Percentiles rank a stretch among this genome's conserved stretches.
Conservation (phyloP, 257 asterid genomes). For the Salvia hispanica region DNA sequence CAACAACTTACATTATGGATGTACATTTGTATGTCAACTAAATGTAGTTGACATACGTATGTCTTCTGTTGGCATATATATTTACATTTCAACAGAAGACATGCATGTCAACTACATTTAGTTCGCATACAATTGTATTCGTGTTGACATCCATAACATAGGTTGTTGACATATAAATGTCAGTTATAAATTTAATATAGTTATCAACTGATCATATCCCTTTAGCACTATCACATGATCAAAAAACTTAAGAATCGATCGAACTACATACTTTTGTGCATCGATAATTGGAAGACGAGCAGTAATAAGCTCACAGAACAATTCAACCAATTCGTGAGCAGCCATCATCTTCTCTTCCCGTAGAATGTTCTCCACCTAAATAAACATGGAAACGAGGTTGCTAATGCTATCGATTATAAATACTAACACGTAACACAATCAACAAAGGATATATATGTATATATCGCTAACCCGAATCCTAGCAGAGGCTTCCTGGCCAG, state of each 20-base stretch:
- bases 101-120: no score
- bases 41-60: no score
- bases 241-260: neutral
- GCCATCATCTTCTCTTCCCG: conserved; percentile 98
- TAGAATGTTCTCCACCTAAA: conserved; percentile 88
- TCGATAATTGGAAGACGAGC: conserved; percentile 89
- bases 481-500: conserved; percentile 98
- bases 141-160: no score
- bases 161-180: no score
- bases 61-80: no score
- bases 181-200: no score
- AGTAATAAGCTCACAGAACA: conserved; percentile 72
- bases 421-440: neutral
- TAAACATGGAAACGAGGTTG: conserved; percentile 29
- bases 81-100: no score
- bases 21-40: no score
- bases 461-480: conserved; percentile 66
- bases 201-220: neutral
- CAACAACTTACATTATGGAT: no score
- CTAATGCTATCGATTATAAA: no score
- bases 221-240: neutral
- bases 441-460: neutral
- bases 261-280: conserved; percentile 60
- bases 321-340: conserved; percentile 95
- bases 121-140: no score